Evolutionary conservation across 2,329 filamentous ascomycete genomes (phyloP).

Genomic region (Orbilia oligospora): DNA sequence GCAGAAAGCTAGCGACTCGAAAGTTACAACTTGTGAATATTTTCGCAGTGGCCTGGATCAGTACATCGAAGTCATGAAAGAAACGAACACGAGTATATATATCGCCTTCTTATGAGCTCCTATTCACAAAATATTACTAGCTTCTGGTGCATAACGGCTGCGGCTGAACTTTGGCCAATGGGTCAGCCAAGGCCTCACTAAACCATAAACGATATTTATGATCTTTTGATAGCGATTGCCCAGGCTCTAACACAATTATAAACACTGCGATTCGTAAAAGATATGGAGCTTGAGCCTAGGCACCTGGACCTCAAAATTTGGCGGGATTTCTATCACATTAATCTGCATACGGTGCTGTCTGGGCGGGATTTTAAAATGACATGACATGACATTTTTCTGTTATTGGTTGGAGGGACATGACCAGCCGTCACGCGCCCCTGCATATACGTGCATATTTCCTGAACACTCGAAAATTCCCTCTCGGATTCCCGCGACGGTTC

Average conservation of each 20-base stretch:
- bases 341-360: not conserved
- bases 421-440: too few species aligned
- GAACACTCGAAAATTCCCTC: conserved; percentile 10
- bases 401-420: too few species aligned
- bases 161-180: not conserved
- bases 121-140: too few species aligned
- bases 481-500: not conserved
- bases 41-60: not conserved
- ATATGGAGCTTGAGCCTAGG: too few species aligned
- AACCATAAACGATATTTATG: not conserved
- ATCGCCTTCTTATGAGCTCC: too few species aligned
- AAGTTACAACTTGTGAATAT: not conserved
- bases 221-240: not conserved
- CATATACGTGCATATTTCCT: too few species aligned
- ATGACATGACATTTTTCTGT: too few species aligned
- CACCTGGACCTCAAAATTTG: not conserved
- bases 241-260: not conserved
- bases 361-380: too few species aligned
- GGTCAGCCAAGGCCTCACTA: not conserved
- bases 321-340: not conserved
- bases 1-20: not conserved
- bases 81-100: not conserved
- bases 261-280: too few species aligned
- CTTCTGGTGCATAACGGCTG: too few species aligned
- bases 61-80: not conserved